Percentiles rank a stretch among this genome's conserved stretches.
Evolutionary conservation across 805 yeast species (phyloP).

Genomic region (Saccharomyces kudriavzevii): DNA sequence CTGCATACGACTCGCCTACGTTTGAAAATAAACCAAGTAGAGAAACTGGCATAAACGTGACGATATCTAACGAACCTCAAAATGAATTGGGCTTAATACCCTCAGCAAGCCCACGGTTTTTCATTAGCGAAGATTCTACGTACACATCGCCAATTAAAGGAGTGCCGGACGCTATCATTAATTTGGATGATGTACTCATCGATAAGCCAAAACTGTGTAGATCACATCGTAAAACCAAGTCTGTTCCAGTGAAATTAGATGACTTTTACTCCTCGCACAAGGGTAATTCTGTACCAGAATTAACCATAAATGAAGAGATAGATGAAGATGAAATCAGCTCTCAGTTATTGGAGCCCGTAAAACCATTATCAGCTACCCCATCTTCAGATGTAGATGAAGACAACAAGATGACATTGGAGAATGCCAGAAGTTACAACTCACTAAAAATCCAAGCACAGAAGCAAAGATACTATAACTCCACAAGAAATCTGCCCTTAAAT

Average conservation of each 20-base stretch:
- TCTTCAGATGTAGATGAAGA: background rate
- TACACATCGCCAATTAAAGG: conserved; percentile 15
- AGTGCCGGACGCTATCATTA: conserved; percentile 44
- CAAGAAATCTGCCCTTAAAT: background rate
- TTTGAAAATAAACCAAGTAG: background rate
- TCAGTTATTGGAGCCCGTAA: conserved; percentile 3
- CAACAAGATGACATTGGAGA: background rate
- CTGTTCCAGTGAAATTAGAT: conserved; percentile 42
- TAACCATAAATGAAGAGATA: conserved; percentile 7
- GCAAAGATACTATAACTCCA: conserved; percentile 11
- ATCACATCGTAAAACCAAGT: conserved; percentile 41
- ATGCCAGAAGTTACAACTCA: background rate
- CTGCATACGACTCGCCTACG: background rate
- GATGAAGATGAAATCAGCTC: conserved; percentile 12
- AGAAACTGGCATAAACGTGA: background rate
- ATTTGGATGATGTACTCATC: conserved; percentile 42
- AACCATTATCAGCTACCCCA: background rate
- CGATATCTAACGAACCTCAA: background rate
- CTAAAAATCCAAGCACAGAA: conserved; percentile 4
- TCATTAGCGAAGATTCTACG: conserved; percentile 17
- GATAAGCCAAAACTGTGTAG: conserved; percentile 17
- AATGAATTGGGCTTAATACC: background rate
- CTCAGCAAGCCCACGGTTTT: conserved; percentile 13
- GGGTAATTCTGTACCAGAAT: conserved; percentile 4
- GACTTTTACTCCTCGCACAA: conserved; percentile 9